Conservation (phyloP, 106 monocot genomes). For the Phalaenopsis aphrodite region DNA sequence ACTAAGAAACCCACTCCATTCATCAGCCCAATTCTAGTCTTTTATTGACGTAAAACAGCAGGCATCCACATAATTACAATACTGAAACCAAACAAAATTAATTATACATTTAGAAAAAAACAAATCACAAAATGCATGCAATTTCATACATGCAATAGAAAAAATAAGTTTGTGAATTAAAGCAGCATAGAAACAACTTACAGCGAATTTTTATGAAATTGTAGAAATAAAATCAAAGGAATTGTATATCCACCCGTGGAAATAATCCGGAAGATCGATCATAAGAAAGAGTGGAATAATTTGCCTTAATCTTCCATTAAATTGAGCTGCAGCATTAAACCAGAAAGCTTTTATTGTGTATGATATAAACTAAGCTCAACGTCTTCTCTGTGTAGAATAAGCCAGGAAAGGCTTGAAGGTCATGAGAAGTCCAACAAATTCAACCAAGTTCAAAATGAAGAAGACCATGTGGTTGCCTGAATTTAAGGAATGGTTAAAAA, state of each 20-base stretch:
- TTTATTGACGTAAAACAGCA: neutral
- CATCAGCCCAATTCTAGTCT: neutral
- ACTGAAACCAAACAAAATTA: neutral
- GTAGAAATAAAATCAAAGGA: neutral
- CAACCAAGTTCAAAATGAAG: conserved; percentile 11
- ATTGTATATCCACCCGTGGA: too few relatives aligned
- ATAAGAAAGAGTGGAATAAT: too few relatives aligned
- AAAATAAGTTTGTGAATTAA: neutral
- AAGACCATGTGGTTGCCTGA: conserved; percentile 22
- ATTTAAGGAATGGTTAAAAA: neutral
- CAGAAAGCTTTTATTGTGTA: neutral
- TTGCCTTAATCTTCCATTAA: too few relatives aligned
- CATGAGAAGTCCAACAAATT: conserved; percentile 15
- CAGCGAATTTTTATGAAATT: neutral
- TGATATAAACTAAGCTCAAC: neutral
- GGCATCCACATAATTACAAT: neutral
- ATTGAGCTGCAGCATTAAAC: too few relatives aligned
- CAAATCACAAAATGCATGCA: neutral
- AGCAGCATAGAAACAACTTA: neutral
- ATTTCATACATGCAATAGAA: neutral
- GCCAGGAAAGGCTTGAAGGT: conserved; percentile 19
- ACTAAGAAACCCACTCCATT: neutral
- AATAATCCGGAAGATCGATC: too few relatives aligned
- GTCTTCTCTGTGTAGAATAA: neutral
- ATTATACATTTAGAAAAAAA: neutral